Evolutionary conservation across 2,329 filamentous ascomycete genomes (phyloP), one percentile per base, ranked within the genome.

Genomic region (Aspergillus piperis): DNA sequence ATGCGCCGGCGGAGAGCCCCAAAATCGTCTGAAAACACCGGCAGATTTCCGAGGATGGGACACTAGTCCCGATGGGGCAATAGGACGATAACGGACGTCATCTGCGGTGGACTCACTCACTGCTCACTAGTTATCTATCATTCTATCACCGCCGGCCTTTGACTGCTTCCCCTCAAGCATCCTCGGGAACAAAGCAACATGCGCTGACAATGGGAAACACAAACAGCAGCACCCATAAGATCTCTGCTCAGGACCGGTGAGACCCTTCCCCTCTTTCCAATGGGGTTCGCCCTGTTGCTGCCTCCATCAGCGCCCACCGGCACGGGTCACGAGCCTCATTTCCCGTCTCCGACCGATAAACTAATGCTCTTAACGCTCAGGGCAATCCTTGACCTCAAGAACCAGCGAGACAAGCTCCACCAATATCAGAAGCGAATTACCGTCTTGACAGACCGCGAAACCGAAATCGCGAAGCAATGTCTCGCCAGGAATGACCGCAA

Each of bases 351-450:
- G 32, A 27, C 38, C 8, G 6, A 23, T 27, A 42, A 50, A 51
- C 41, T 42, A 50, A 48, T 36, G 39, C 36, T 23, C 44, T 1
- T 23, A 13, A 13, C n/a, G 8, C 30, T 36, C 38, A 97, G 93
- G 81, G 94, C 94, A 62, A 97, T 98, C 78, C 89, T 98, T 72
- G 93, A 98, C 80, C 90, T 98, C 81, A 98, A 98, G 82, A 92
- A 88, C 78, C 94, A 98, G 81, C 93, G 95, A 77, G 95, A 99
- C 83, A 96, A 92, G 77, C 88, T 99, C 3, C 93, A 96, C 72
- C 92, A 96, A 76, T 98, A 98, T 81, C 94, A 97, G 78, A 90
- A 90, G 71, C 90, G 91, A 71, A 95, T 99, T 73, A 89, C 88
- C 38, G 83, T 91, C 54, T 86, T 99, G 39, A 97, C 94, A 6